These are phyloP conservation scores for Lodderomyces beijingensis DNA, from an alignment of 1,139 yeast genomes.

Conservation along the genomic window DNA sequence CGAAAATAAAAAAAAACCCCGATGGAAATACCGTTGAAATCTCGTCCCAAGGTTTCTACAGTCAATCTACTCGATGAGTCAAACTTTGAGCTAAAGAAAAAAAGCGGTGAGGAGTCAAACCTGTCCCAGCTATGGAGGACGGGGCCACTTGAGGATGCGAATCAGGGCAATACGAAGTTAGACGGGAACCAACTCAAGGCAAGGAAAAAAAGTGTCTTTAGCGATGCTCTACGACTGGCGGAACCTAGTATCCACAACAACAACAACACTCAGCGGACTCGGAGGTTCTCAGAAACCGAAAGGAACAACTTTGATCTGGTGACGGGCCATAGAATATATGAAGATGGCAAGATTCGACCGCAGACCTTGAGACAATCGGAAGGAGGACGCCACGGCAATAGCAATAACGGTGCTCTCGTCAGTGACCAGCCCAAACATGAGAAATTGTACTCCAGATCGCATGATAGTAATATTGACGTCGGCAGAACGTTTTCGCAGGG, in stretches of 20 bases:
- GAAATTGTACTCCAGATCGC: conserved; percentile 29
- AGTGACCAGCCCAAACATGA: not conserved
- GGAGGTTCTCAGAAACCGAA: conserved; percentile 57
- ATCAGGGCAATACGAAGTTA: not conserved
- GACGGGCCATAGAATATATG: conserved; percentile 47
- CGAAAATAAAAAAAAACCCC: not conserved
- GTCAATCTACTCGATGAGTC: conserved; percentile 29
- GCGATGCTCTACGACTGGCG: not conserved
- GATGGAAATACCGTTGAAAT: conserved; percentile 44
- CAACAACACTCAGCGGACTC: conserved; percentile 19
- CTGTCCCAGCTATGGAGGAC: not conserved
- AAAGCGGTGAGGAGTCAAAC: conserved; percentile 4
- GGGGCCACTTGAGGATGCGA: not conserved
- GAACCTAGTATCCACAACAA: not conserved
- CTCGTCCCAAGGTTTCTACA: conserved; percentile 40
- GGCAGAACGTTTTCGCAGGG: conserved; percentile 27
- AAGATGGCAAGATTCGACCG: conserved; percentile 47
- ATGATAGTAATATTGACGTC: conserved; percentile 20
- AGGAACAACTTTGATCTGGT: conserved; percentile 48
- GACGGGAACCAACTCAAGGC: not conserved
- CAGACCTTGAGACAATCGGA: conserved; percentile 11
- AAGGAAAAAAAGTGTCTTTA: not conserved
- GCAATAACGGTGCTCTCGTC: not conserved
- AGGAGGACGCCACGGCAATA: not conserved
- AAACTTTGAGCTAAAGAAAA: conserved; percentile 15